phyloP scores from a whole-genome alignment of 1,284 basidiomycete species.

The Ceratobasidium sp. region DNA sequence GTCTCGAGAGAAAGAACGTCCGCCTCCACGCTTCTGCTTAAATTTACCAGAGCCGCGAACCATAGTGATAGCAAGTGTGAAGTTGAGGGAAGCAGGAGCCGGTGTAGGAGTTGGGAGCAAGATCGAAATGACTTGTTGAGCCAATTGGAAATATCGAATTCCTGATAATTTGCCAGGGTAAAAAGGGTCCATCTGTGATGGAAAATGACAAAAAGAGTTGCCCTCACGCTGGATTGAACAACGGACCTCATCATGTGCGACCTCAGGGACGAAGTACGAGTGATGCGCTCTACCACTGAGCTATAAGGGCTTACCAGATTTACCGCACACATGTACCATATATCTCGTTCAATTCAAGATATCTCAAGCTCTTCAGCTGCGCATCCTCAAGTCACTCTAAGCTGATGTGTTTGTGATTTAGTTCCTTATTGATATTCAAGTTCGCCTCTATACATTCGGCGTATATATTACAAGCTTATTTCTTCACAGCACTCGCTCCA shows the following conservation, averaged over 20 bases:
- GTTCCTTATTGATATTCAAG: too few species aligned
- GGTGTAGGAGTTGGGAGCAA: neutral
- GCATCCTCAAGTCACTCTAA: neutral
- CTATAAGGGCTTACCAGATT: conserved; percentile 47
- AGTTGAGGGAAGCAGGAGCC: neutral
- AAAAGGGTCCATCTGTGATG: too few species aligned
- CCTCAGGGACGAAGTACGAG: conserved; percentile 47
- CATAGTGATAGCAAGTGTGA: conserved; percentile 39
- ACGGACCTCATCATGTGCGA: conserved; percentile 45
- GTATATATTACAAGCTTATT: neutral
- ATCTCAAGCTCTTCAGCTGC: neutral
- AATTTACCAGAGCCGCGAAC: conserved; percentile 62
- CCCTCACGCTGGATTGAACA: conserved; percentile 46
- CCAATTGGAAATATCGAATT: conserved; percentile 28
- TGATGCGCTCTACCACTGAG: conserved; percentile 54
- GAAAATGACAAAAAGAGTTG: conserved; percentile 42
- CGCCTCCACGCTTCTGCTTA: conserved; percentile 88
- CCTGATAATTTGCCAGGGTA: too few species aligned
- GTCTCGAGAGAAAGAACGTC: conserved; percentile 68
- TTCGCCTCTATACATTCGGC: neutral
- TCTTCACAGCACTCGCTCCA: conserved; percentile 66
- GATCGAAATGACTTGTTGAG: neutral
- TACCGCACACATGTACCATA: neutral
- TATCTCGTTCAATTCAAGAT: neutral
- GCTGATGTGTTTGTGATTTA: too few species aligned